These are phyloP conservation scores for Limonium bicolor DNA, from an alignment of 148 eudicot species.

Conservation along the genomic window DNA sequence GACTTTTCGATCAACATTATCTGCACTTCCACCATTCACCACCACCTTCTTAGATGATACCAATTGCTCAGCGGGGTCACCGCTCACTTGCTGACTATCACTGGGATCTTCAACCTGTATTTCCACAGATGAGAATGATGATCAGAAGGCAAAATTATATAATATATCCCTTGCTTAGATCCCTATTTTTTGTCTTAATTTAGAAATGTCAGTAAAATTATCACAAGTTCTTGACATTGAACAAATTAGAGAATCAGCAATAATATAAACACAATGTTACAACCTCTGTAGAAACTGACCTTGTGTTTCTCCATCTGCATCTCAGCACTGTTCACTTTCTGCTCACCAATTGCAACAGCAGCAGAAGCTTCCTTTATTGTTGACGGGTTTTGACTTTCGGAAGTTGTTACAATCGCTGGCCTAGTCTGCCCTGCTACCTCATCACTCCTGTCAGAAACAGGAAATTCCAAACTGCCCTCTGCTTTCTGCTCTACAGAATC, in stretches of 20 bases:
- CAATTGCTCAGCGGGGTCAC: conserved; percentile 9
- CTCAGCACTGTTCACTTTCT: conserved; percentile 14
- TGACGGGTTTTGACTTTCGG: conserved; percentile 2
- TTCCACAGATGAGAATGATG: background rate
- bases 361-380: conserved; percentile 6
- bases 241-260: no score
- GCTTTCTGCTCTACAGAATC: conserved; percentile 11
- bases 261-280: no score
- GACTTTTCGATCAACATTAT: conserved; percentile 10
- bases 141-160: no score
- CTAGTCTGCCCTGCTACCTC: no score
- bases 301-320: background rate
- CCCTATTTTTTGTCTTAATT: no score
- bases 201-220: no score
- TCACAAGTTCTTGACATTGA: no score
- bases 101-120: background rate
- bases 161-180: no score
- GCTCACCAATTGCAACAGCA: conserved; percentile 1
- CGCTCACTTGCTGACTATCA: conserved; percentile 4
- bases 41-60: conserved; percentile 5
- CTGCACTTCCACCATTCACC: conserved; percentile 5
- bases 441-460: conserved; percentile 8
- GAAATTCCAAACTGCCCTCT: conserved; percentile 10
- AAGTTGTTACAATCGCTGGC: no score
- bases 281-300: conserved; percentile 3